Conservation (phyloP, 1,284 basidiomycete species). For the Sphagnurus paluster region DNA sequence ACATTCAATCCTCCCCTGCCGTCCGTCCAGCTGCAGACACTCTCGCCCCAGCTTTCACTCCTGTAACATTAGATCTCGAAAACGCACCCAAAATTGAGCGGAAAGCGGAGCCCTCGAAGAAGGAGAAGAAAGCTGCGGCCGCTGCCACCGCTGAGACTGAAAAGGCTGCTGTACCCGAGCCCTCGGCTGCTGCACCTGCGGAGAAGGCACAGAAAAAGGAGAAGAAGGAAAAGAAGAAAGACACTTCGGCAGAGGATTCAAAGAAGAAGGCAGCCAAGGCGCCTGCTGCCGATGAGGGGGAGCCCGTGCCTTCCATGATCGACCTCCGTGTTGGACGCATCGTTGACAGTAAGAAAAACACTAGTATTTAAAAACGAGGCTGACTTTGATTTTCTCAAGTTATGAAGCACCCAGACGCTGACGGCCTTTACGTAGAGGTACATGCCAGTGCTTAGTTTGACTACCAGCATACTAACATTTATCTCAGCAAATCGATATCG, state of each 20-base stretch:
- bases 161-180: not conserved
- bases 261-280: constrained; percentile 44
- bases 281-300: constrained; percentile 64
- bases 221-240: constrained; percentile 50
- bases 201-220: constrained; percentile 44
- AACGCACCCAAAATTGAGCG: constrained; percentile 75
- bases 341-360: constrained; percentile 69
- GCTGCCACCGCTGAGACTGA: constrained; percentile 4
- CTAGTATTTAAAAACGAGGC: not conserved
- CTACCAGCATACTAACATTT: not conserved
- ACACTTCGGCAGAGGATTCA: constrained; percentile 35
- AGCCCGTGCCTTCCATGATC: constrained; percentile 90
- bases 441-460: not conserved
- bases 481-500: constrained; percentile 87
- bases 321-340: constrained; percentile 92
- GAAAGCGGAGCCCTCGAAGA: constrained; percentile 72
- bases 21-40: constrained; percentile 58
- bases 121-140: constrained; percentile 63
- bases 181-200: constrained; percentile 11
- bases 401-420: constrained; percentile 92
- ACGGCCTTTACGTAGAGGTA: constrained; percentile 89
- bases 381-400: constrained; percentile 47
- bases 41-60: constrained; percentile 56
- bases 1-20: constrained; percentile 75
- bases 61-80: constrained; percentile 72